These are phyloP conservation scores for Suhomyces yuchorum DNA, from an alignment of 1,139 yeast genomes.

Conservation along the genomic window DNA sequence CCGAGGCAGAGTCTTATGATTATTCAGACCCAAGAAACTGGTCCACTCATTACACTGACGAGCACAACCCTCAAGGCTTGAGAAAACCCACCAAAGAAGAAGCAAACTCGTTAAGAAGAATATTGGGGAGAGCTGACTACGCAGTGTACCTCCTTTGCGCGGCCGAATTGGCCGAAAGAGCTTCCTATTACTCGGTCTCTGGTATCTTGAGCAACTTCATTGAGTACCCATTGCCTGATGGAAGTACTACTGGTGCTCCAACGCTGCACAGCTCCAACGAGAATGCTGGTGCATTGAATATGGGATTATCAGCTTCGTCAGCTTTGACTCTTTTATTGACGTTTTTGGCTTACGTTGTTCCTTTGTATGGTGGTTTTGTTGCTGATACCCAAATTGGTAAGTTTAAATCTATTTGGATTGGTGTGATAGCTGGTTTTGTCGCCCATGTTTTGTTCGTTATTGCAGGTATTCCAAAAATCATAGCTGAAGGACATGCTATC, in stretches of 20 bases:
- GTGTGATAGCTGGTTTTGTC: conserved; percentile 26
- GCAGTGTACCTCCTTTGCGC: conserved; percentile 24
- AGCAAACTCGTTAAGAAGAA: conserved; percentile 19
- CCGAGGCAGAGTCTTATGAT: conserved; percentile 15
- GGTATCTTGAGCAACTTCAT: conserved; percentile 25
- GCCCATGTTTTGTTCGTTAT: conserved; percentile 27
- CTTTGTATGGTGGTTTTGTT: conserved; percentile 26
- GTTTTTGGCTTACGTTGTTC: conserved; percentile 26
- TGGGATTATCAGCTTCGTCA: conserved; percentile 22
- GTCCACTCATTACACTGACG: conserved; percentile 21
- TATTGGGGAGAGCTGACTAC: conserved; percentile 22
- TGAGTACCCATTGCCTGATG: conserved; percentile 21
- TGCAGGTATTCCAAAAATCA: conserved; percentile 24
- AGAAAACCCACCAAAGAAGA: conserved; percentile 23
- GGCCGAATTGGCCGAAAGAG: conserved; percentile 27
- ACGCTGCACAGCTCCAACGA: conserved; percentile 12
- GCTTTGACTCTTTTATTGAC: conserved; percentile 24
- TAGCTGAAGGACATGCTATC: conserved; percentile 20
- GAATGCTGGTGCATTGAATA: conserved; percentile 25
- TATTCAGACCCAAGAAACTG: conserved; percentile 23
- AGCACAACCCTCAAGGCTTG: conserved; percentile 24
- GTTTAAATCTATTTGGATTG: conserved; percentile 26
- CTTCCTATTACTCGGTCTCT: conserved; percentile 24
- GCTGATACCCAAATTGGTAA: conserved; percentile 26
- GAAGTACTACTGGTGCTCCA: conserved; percentile 18